These are phyloP conservation scores for Beauveria bassiana DNA, from an alignment of 2,329 filamentous ascomycete genomes.

Conservation along the genomic window DNA sequence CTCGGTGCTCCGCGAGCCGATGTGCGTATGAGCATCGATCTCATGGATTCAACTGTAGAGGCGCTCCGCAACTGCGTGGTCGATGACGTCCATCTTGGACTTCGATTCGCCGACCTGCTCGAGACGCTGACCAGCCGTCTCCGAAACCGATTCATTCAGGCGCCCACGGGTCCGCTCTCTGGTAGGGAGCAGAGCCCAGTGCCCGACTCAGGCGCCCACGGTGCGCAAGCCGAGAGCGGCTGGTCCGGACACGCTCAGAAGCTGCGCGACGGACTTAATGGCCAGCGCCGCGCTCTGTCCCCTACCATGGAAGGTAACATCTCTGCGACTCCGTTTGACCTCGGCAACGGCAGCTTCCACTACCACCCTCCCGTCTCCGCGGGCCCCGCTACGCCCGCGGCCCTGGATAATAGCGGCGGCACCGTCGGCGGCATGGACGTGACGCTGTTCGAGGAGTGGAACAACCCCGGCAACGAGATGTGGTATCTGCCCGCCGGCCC, in stretches of 20 bases:
- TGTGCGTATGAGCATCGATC: slow-evolving; percentile 63
- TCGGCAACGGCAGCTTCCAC: slow-evolving; percentile 46
- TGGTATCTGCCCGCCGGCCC: slow-evolving; percentile 59
- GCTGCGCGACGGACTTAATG: slow-evolving; percentile 32
- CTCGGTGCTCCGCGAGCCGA: slow-evolving; percentile 72
- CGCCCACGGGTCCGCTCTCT: slow-evolving; percentile 39
- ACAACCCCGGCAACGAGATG: slow-evolving; percentile 50
- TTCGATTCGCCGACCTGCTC: slow-evolving; percentile 74
- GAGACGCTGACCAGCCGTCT: slow-evolving; percentile 69
- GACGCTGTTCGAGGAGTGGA: slow-evolving; percentile 48
- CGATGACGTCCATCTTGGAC: slow-evolving; percentile 79
- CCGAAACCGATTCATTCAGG: slow-evolving; percentile 66
- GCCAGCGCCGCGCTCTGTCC: slow-evolving; percentile 28
- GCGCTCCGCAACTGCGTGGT: slow-evolving; percentile 72
- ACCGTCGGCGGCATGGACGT: slow-evolving; percentile 24
- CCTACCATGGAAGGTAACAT: slow-evolving; percentile 38
- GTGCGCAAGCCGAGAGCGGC: slow-evolving; percentile 13
- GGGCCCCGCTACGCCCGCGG: slow-evolving; percentile 42
- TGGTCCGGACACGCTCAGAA: slow-evolving; percentile 31
- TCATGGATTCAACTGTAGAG: slow-evolving; percentile 68
- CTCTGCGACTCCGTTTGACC: slow-evolving; percentile 56
- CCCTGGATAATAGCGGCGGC: slow-evolving; percentile 25
- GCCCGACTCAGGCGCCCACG: slow-evolving; percentile 23
- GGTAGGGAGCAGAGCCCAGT: slow-evolving; percentile 35
- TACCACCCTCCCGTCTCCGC: slow-evolving; percentile 43